Conservation (phyloP, 2,329 filamentous ascomycete genomes). For the Fusarium incarnatum region DNA sequence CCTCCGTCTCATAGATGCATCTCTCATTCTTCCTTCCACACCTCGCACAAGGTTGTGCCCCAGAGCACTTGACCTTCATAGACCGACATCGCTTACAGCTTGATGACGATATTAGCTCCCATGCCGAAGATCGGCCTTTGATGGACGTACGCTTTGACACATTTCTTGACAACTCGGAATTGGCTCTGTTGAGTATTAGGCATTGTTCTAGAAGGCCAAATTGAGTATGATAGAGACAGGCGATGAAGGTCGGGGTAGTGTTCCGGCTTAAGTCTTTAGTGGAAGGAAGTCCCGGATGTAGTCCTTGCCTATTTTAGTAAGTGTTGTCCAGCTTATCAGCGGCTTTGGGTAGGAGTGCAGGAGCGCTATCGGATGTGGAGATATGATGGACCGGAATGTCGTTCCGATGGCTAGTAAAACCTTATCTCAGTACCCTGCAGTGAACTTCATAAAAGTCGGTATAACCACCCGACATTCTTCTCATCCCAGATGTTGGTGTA, state of each 20-base stretch:
- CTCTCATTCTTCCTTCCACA: slow-evolving; percentile 42
- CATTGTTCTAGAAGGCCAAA: slow-evolving; percentile 2
- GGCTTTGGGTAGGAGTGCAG: slow-evolving; percentile 16
- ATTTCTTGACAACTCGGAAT: slow-evolving; percentile 41
- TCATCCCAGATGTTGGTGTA: not conserved
- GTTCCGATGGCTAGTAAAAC: slow-evolving; percentile 3
- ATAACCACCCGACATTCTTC: slow-evolving; percentile 18
- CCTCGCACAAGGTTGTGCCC: slow-evolving; percentile 41
- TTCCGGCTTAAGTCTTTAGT: slow-evolving; percentile 39
- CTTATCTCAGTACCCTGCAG: slow-evolving; percentile 1
- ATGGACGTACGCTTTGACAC: slow-evolving; percentile 39
- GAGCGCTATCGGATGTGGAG: slow-evolving; percentile 27
- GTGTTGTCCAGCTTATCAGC: slow-evolving; percentile 22
- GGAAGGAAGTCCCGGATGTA: slow-evolving; percentile 6
- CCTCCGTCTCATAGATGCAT: slow-evolving; percentile 41
- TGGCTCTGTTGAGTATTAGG: slow-evolving; percentile 21
- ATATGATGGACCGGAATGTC: slow-evolving; percentile 1
- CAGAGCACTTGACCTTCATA: slow-evolving; percentile 47
- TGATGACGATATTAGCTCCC: slow-evolving; percentile 9
- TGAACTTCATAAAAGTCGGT: slow-evolving; percentile 14
- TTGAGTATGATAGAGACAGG: not conserved
- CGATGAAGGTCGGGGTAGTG: slow-evolving; percentile 36
- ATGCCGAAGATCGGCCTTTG: not conserved
- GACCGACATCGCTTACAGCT: slow-evolving; percentile 45
- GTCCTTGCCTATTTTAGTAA: slow-evolving; percentile 26